Evolutionary conservation across 495 filamentous ascomycete genomes (phyloP).

Genomic region (Hyaloscypha variabilis): DNA sequence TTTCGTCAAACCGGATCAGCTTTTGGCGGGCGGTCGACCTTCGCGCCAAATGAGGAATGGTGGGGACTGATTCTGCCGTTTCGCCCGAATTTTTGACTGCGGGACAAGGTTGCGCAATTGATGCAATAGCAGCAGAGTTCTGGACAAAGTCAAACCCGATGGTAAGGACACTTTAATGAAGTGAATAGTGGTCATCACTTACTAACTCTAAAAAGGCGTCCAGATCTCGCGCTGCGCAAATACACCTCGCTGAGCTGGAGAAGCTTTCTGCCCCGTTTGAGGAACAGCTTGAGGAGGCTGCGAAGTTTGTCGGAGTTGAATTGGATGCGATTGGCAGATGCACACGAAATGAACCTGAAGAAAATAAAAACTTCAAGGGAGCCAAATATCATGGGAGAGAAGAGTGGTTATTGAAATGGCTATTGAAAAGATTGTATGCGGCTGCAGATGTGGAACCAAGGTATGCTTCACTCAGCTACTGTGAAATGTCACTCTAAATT

Average conservation of each 20-base stretch:
- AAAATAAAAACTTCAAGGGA: constrained; percentile 31
- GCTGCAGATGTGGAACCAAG: constrained; percentile 29
- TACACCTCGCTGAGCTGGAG: constrained; percentile 29
- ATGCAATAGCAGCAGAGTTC: neutral
- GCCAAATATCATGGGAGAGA: constrained; percentile 45
- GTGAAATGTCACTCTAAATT: constrained; percentile 28
- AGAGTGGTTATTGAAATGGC: constrained; percentile 70
- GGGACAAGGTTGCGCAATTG: neutral
- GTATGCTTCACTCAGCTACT: constrained; percentile 22
- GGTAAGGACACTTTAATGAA: neutral
- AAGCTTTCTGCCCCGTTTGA: constrained; percentile 30
- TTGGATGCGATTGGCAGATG: constrained; percentile 24
- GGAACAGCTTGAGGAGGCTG: constrained; percentile 33
- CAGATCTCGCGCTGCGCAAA: constrained; percentile 30
- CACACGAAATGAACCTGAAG: constrained; percentile 40
- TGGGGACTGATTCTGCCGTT: constrained; percentile 13
- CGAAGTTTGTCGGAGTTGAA: constrained; percentile 31
- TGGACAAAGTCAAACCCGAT: neutral
- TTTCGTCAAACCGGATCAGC: constrained; percentile 17
- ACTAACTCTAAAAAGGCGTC: constrained; percentile 21
- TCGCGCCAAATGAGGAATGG: neutral
- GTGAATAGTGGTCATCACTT: neutral
- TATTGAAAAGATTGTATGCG: constrained; percentile 61
- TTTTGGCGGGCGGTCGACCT: constrained; percentile 8
- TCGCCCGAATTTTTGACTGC: constrained; percentile 7